These are phyloP conservation scores for Sphaerostilbella broomeana DNA, from an alignment of 2,329 filamentous ascomycete genomes.

Conservation along the genomic window DNA sequence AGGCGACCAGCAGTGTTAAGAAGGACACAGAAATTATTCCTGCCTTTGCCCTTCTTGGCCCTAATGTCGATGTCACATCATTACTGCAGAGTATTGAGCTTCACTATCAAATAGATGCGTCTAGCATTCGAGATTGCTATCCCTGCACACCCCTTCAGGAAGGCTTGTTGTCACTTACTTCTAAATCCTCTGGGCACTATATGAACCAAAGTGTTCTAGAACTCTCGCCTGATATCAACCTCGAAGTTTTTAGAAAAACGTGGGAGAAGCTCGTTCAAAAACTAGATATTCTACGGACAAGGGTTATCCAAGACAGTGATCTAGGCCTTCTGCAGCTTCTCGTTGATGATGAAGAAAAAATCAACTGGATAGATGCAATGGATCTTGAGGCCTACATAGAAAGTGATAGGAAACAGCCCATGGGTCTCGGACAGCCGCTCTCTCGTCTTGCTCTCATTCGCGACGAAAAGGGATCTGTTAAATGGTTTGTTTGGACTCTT, in stretches of 20 bases:
- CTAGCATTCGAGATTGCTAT: constrained; percentile 29
- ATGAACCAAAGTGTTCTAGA: constrained; percentile 14
- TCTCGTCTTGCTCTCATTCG: background rate
- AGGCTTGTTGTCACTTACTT: constrained; percentile 28
- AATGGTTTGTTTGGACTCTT: constrained; percentile 14
- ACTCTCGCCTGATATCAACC: constrained; percentile 8
- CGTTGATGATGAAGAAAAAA: constrained; percentile 29
- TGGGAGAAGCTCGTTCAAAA: constrained; percentile 11
- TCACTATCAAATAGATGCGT: no score
- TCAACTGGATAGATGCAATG: constrained; percentile 14
- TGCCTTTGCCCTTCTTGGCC: no score
- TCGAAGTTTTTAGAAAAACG: constrained; percentile 9
- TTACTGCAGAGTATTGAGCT: no score
- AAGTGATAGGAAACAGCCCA: background rate
- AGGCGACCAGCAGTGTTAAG: no score
- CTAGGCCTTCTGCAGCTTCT: constrained; percentile 39
- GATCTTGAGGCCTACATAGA: background rate
- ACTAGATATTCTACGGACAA: constrained; percentile 35
- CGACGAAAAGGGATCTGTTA: no score
- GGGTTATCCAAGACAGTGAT: constrained; percentile 38
- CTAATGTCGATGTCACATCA: no score
- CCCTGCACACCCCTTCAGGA: constrained; percentile 32
- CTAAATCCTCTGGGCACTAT: constrained; percentile 17
- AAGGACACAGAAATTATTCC: no score
- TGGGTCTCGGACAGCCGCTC: background rate